phyloP scores from a whole-genome alignment of 768 basidiomycete species.

The Hericium rajendrae region DNA sequence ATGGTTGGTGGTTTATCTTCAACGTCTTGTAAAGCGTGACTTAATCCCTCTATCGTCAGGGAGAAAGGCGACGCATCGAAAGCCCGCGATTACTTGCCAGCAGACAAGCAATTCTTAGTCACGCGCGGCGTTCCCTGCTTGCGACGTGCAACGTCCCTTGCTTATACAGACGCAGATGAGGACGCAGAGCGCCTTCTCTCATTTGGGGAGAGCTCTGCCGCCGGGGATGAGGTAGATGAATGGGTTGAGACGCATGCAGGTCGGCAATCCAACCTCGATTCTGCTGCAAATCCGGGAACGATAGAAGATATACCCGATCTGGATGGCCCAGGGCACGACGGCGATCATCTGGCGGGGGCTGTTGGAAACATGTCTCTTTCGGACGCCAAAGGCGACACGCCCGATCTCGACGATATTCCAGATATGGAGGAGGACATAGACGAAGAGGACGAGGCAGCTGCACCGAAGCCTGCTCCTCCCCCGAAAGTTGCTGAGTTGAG shows the following conservation, averaged over 20 bases:
- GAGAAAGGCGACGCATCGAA: conserved; percentile 86
- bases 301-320: conserved; percentile 87
- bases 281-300: conserved; percentile 46
- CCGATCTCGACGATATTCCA: conserved; percentile 94
- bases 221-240: conserved; percentile 62
- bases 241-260: conserved; percentile 99
- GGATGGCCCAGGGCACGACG: conserved; percentile 43
- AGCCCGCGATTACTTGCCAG: conserved; percentile 85
- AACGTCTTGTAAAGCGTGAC: conserved; percentile 1
- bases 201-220: conserved; percentile 57
- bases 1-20: conserved; percentile 50
- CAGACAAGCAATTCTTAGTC: conserved; percentile 93
- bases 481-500: conserved; percentile 36
- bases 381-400: conserved; percentile 45
- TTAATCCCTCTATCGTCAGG: conserved; percentile 37
- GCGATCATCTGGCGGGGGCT: conserved; percentile 17
- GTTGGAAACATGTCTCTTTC: conserved; percentile 21
- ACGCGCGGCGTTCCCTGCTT: conserved; percentile 96
- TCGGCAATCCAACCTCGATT: conserved; percentile 43
- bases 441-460: conserved; percentile 79
- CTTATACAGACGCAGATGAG: conserved; percentile 93
- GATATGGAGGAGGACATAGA: conserved; percentile 96
- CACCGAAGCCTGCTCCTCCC: conserved; percentile 29
- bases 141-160: conserved; percentile 82
- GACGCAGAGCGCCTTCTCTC: conserved; percentile 88